Conservation (phyloP, 2,329 filamentous ascomycete genomes). For the Metarhizium humberi region DNA sequence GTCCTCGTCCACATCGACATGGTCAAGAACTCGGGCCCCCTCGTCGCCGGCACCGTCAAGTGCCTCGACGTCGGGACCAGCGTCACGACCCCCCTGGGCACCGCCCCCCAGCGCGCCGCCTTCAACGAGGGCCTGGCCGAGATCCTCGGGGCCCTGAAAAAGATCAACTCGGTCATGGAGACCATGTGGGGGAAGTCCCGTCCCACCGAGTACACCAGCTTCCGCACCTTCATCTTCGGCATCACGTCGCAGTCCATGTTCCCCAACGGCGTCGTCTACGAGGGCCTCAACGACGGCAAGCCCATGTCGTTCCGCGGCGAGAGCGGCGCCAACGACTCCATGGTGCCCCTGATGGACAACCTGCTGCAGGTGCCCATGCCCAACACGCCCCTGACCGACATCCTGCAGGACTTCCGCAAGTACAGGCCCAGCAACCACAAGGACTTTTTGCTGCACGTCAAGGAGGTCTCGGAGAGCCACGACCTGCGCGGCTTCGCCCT, state of each 20-base stretch:
- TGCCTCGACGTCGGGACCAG: slow-evolving; percentile 47
- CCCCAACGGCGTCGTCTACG: slow-evolving; percentile 81
- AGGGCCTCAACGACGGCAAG: slow-evolving; percentile 62
- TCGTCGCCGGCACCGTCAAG: slow-evolving; percentile 64
- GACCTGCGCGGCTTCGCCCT: slow-evolving; percentile 52
- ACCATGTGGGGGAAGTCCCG: slow-evolving; percentile 87
- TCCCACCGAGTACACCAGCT: slow-evolving; percentile 74
- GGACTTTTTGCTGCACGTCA: slow-evolving; percentile 69
- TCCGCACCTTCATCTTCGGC: slow-evolving; percentile 95
- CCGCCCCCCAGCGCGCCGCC: slow-evolving; percentile 31
- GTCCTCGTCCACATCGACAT: slow-evolving; percentile 95
- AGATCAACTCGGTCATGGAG: slow-evolving; percentile 76
- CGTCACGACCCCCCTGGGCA: slow-evolving; percentile 16
- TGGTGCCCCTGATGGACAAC: slow-evolving; percentile 85
- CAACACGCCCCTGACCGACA: slow-evolving; percentile 76
- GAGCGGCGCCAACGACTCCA: slow-evolving; percentile 88
- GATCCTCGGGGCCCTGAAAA: slow-evolving; percentile 49
- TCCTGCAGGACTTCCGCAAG: slow-evolving; percentile 78
- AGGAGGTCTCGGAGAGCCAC: slow-evolving; percentile 35
- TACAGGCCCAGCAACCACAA: slow-evolving; percentile 87
- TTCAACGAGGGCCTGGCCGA: slow-evolving; percentile 57
- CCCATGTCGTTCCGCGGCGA: slow-evolving; percentile 82
- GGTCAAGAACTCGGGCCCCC: slow-evolving; percentile 74
- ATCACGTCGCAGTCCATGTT: slow-evolving; percentile 94
- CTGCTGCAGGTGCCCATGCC: slow-evolving; percentile 83